Evolutionary conservation across 768 basidiomycete species (phyloP), one percentile per base, ranked within the genome.

Genomic region (Lactarius vividus): DNA sequence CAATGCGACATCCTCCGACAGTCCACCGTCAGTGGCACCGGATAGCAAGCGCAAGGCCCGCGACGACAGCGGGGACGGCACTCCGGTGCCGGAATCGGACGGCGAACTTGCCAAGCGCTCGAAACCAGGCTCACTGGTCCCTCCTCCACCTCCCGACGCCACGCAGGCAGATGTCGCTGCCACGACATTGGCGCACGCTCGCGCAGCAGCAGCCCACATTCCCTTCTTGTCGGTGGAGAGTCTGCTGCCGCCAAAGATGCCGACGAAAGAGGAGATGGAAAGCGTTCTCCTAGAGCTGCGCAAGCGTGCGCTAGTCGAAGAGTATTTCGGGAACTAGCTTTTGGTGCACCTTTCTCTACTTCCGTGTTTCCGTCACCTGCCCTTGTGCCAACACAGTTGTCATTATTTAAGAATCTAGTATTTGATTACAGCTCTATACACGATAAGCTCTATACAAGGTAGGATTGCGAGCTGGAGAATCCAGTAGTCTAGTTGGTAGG

Each of bases 241-340:
- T 65, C 81, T 96, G 10, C 73, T 91, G 60, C 85, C 88, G 13
- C 94, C 94, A 0, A 87, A 84, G 70, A 75, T 96, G 76, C 91
- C 92, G 1, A 85, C 84, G 1, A 80, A 83, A 63, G 84, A 85
- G 55, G 91, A 96, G 75, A 89, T 93, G 89, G 92, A 92, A 73
- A 74, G 76, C 26, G 84, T 91, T 11, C 74, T 97, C 61, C 80
- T 97, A 63, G 83, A 82, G 31, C 78, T 94, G 68, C 82, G 89
- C 73, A 96, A 96, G 78, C 84, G 87, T 77, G 88, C 88, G 26
- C 76, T 96, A 53, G 85, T 93, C 62, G 88, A 92, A 71, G 93
- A 97, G 74, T 88, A 88, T 69, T 81, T 85, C 70, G 87, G 84
- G n/a, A 79, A 82, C 37, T 69, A 74, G 57, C 39, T 35, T 31